Base-by-base conservation (phyloP, 140 eudicot species). In the Ambrosia hybrid region DNA sequence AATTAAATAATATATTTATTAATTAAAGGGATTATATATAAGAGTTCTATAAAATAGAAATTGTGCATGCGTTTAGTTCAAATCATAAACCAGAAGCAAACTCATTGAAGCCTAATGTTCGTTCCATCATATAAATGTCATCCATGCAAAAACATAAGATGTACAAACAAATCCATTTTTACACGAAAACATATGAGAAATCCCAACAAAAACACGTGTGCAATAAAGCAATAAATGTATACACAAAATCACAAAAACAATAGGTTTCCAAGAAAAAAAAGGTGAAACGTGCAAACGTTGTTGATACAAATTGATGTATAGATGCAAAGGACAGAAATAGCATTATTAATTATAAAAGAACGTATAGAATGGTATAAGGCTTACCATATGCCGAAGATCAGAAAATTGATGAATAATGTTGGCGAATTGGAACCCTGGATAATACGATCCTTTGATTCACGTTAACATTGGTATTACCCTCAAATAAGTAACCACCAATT, bases 341-440 rank as follows among this genome's bases (percentile, higher is more conserved):
- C 12, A 65, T 43, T 12, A 1, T 13, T 62, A 1, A 62, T 57
- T 17, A 21, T 5, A 16, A 4, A 30, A 65, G 33, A 65, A 51
- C 2, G 57, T 51, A 51, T 21, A 21, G 13, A 51, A 51, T 13
- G 5, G 7, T 52, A 2, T 21, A 52, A 52, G 1, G 14, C 69
- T 67, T 17, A 67, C 71, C 57, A 15, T 67, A 39, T 66, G 71
- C 57, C 71, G 71, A 26, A 45, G 58, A 67, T 67, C 15, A 57
- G 21, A 67, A 9, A 67, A 46, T 46, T 46, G 57, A 67, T 17
- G 57, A 30, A 67, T 41, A 67, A 45, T 67, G 57, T 45, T 46
- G 71, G 17, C 52, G 39, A 46, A 66, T 65, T 45, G 57, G 67
- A 21, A 21, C 30, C 30, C 30, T 21, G 30, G 30, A 21, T 21